Base-by-base conservation (phyloP, 2,329 filamentous ascomycete species). In the Nemania sp. region DNA sequence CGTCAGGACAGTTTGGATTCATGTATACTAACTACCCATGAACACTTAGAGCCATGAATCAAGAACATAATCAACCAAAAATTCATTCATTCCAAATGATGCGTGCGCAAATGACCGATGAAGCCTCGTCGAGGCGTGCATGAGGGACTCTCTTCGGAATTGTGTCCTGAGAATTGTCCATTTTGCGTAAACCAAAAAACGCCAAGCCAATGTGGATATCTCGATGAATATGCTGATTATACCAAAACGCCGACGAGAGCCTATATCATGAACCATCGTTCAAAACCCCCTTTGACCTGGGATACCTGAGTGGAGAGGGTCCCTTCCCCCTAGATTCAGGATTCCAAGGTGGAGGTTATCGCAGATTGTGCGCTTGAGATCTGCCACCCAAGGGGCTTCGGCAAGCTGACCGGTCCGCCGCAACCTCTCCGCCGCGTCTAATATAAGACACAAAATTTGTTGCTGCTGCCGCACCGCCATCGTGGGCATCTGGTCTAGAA, bases 351-450 rank as follows among this genome's bases (percentile, higher is more conserved):
- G 59, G 6, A 71, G 42, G 40, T 61, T 65, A 11, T 68, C 59
- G 29, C 50, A 63, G 37, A 71, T 56, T 15, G 50, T 60, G 7
- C 25, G 37, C 47, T 65, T 40, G 25, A 72, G 63, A 9, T 66
- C 68, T 17, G 69, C 67, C 20, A 72, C 40, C 69, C 69, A 70
- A 17, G 69, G 68, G 15, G 62, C 66, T 48, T 72, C 68, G 20
- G 62, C 63, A 5, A 50, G 12, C 35, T 71, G 58, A 1, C 70
- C 70, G 3, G 66, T 63, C 47, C 63, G 63, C 40, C 67, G 69
- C 12, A 73, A 50, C 25, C 66, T 60, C 29, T 68, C 64, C 5
- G 65, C 63, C 5, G 70, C 65, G 49, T 73, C 71, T 7, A 70
- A 50, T 18, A 69, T 66, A 4, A 73, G 47, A 47, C 62, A 71